A percentile compares a stretch with the other conserved stretches of the same genome.
These are phyloP conservation scores for Saccharomycopsis capsularis DNA, from an alignment of 805 yeast species.

Conservation along the genomic window DNA sequence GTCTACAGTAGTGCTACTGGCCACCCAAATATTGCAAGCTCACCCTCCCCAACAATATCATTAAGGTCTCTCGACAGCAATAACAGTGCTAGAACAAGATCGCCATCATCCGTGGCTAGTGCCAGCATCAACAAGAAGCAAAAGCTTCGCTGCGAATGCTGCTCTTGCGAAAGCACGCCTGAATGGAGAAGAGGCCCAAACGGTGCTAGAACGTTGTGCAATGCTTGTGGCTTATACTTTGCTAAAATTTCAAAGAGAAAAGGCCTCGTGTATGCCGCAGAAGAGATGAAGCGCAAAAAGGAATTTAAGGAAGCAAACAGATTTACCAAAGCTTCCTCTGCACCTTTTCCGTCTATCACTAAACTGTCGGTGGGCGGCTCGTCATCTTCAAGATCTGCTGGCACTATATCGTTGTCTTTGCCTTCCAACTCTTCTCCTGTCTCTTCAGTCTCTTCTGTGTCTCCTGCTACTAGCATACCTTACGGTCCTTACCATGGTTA, in stretches of 20 bases:
- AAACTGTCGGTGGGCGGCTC: too few relatives aligned
- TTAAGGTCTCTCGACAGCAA: not conserved
- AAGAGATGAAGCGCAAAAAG: conserved; percentile 29
- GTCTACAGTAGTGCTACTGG: not conserved
- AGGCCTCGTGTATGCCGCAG: conserved; percentile 47
- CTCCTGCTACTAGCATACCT: too few relatives aligned
- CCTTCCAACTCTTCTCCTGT: too few relatives aligned
- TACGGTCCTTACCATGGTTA: too few relatives aligned
- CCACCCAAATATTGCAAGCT: too few relatives aligned
- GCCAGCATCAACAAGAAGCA: not conserved
- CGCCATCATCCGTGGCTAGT: not conserved
- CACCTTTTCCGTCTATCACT: not conserved
- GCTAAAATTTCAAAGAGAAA: conserved; percentile 56
- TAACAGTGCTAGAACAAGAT: not conserved
- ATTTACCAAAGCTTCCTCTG: not conserved
- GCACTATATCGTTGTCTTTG: too few relatives aligned
- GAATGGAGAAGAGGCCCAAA: conserved; percentile 83
- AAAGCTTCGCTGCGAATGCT: conserved; percentile 34
- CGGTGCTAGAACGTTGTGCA: conserved; percentile 70
- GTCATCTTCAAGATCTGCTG: too few relatives aligned
- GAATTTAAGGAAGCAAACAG: conserved; percentile 12
- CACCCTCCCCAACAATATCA: not conserved
- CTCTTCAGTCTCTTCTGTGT: too few relatives aligned
- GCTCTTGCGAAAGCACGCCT: conserved; percentile 57
- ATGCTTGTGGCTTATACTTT: conserved; percentile 75